These are phyloP conservation scores for Pseudocercospora vitis DNA, from an alignment of 2,329 filamentous ascomycete genomes.

Conservation along the genomic window DNA sequence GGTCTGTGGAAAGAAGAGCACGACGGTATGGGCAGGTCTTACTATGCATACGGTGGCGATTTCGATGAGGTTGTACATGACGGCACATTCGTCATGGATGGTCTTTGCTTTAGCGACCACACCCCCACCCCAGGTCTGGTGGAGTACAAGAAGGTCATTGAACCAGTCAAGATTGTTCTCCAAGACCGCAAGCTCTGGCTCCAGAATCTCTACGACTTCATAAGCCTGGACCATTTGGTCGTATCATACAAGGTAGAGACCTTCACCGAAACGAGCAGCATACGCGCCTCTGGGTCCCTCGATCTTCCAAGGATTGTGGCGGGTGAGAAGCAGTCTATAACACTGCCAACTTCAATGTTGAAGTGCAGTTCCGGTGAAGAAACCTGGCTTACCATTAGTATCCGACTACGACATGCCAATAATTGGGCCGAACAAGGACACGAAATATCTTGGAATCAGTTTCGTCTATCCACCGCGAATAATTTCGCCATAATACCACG, in stretches of 20 bases:
- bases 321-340: constrained; percentile 2
- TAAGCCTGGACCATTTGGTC: constrained; percentile 21
- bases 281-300: constrained; percentile 9
- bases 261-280: constrained; percentile 1
- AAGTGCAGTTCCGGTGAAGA: constrained; percentile 33
- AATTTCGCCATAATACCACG: not conserved
- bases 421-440: constrained; percentile 45
- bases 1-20: constrained; percentile 41
- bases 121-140: constrained; percentile 41
- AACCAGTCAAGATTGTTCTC: constrained; percentile 38
- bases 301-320: constrained; percentile 9
- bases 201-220: constrained; percentile 40
- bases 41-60: constrained; percentile 44
- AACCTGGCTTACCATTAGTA: constrained; percentile 49
- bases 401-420: constrained; percentile 47
- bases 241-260: constrained; percentile 14
- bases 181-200: constrained; percentile 33
- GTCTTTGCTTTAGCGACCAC: constrained; percentile 43
- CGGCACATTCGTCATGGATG: constrained; percentile 47
- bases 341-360: constrained; percentile 23
- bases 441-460: constrained; percentile 28
- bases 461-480: constrained; percentile 6
- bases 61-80: constrained; percentile 28
- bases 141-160: constrained; percentile 46
- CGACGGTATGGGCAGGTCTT: constrained; percentile 38